Evolutionary conservation across 2,329 filamentous ascomycete genomes (phyloP), one percentile per base, ranked within the genome.

Genomic region (Aspergillus novoparasiticus): DNA sequence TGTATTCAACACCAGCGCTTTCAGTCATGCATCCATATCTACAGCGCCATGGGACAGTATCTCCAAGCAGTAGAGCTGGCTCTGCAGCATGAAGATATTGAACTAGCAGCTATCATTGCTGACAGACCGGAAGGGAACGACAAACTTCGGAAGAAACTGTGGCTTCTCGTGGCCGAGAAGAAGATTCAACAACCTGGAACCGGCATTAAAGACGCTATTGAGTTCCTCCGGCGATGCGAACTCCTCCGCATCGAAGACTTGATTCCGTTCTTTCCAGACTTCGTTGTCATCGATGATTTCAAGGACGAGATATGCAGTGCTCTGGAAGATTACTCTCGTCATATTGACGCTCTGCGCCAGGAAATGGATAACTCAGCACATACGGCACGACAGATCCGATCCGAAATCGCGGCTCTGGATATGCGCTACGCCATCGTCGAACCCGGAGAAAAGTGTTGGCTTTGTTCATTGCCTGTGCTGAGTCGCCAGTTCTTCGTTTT

Each of bases 221-320:
- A 96, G 65, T 97, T 99, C 73, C 85, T 98, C 14, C 92, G 93
- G 69, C 89, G 93, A 11, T 97, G 94, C 76, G 93, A 97, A 64
- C 84, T 98, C 14, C 86, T 99, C 56, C 90, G 91, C 66, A 99
- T 99, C 67, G 95, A 99, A 80, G 95, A 99, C 73, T 81, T 99
- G 34, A 98, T 99, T 46, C 95, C 95, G 0, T 97, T 99, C 82
- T 99, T 99, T 80, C 95, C 95, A 0, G 95, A 99, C 76, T 99
- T 99, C 75, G 93, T 98, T 28, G 91, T 98, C 58, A 98, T 99
- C 66, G 95, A 99, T 75, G 95, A 98, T 77, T 99, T 99, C 85
- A 97, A 98, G 75, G 94, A 98, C 67, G 95, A 99, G 76, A 98
- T 99, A 43, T 99, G 95, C 80, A 84, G 88, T 0, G 95, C 96